Evolutionary conservation across 2,329 filamentous ascomycete species (phyloP).

Genomic region (Penicillium sp.): DNA sequence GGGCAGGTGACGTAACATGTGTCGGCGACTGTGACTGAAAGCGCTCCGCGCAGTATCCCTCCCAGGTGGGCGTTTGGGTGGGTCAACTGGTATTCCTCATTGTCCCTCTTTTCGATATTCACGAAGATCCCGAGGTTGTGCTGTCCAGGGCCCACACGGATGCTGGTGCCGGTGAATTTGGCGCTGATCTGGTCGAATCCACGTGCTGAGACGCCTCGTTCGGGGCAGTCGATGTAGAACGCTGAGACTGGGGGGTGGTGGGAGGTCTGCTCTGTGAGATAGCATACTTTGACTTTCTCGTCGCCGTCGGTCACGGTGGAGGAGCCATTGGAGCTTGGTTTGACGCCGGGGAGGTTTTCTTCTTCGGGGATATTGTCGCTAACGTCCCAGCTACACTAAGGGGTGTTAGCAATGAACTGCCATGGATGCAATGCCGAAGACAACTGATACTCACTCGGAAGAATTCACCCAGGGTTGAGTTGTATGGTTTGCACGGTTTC

Average conservation of each 20-base stretch:
- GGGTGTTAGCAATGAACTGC: not conserved
- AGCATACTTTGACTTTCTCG: slow-evolving; percentile 73
- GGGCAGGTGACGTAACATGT: slow-evolving; percentile 83
- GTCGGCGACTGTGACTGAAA: slow-evolving; percentile 88
- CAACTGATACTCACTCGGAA: slow-evolving; percentile 66
- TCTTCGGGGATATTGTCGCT: slow-evolving; percentile 72
- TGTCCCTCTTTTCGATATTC: slow-evolving; percentile 70
- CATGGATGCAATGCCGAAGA: not conserved
- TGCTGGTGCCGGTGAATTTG: slow-evolving; percentile 93
- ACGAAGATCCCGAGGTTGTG: slow-evolving; percentile 97
- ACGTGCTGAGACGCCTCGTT: slow-evolving; percentile 80
- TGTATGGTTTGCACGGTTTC: slow-evolving; percentile 98
- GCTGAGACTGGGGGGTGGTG: slow-evolving; percentile 97
- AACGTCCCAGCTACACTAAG: slow-evolving; percentile 90
- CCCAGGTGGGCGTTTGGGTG: slow-evolving; percentile 92
- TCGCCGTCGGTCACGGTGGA: slow-evolving; percentile 34
- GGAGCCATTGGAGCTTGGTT: slow-evolving; percentile 33
- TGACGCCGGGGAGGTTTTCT: slow-evolving; percentile 29
- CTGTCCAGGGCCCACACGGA: slow-evolving; percentile 86
- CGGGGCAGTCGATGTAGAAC: slow-evolving; percentile 88
- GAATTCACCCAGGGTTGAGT: slow-evolving; percentile 94
- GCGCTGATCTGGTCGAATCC: slow-evolving; percentile 96
- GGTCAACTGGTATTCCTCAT: slow-evolving; percentile 92
- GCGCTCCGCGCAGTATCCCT: slow-evolving; percentile 78
- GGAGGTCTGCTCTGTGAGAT: slow-evolving; percentile 95